Percentiles rank a stretch among this genome's conserved stretches.
Evolutionary conservation across 1,139 yeast species (phyloP).

Genomic region (Hyphopichia pseudoburtonii): DNA sequence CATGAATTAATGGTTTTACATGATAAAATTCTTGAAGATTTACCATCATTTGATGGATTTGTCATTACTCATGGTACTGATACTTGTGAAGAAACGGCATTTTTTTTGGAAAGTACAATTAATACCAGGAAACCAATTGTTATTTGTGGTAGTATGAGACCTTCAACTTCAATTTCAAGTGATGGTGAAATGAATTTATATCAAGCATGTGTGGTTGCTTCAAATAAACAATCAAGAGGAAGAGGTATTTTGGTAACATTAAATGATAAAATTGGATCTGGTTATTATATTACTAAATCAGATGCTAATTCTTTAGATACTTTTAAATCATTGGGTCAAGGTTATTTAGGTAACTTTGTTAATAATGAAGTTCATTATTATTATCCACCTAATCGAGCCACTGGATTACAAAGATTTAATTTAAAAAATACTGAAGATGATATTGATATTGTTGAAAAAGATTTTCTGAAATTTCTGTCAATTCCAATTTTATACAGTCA

Average conservation of each 20-base stretch:
- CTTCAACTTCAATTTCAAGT: constrained; percentile 65
- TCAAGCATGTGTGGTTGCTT: constrained; percentile 67
- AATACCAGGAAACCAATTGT: constrained; percentile 15
- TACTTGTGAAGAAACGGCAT: constrained; percentile 70
- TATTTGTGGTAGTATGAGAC: constrained; percentile 73
- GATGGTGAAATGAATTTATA: constrained; percentile 75
- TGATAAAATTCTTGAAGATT: constrained; percentile 43
- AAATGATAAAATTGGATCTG: constrained; percentile 67
- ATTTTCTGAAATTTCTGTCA: constrained; percentile 29
- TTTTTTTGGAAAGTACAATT: constrained; percentile 29
- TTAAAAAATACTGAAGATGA: constrained; percentile 17
- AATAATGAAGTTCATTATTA: constrained; percentile 65
- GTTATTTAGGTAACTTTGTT: constrained; percentile 68
- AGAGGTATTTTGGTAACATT: constrained; percentile 65
- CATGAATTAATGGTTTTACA: constrained; percentile 32
- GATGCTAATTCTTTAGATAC: constrained; percentile 71
- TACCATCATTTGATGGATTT: constrained; percentile 50
- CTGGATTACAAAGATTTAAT: constrained; percentile 48
- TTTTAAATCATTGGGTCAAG: constrained; percentile 67
- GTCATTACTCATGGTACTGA: constrained; percentile 77
- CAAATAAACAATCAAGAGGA: constrained; percentile 47
- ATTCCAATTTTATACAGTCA: constrained; percentile 59
- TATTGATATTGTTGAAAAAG: no score
- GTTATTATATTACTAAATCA: constrained; percentile 67
- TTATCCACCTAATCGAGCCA: constrained; percentile 62